Percentiles rank a stretch among this genome's conserved stretches.
phyloP scores from a whole-genome alignment of 2,329 filamentous ascomycete genomes.

The Hypoxylon sp. region DNA sequence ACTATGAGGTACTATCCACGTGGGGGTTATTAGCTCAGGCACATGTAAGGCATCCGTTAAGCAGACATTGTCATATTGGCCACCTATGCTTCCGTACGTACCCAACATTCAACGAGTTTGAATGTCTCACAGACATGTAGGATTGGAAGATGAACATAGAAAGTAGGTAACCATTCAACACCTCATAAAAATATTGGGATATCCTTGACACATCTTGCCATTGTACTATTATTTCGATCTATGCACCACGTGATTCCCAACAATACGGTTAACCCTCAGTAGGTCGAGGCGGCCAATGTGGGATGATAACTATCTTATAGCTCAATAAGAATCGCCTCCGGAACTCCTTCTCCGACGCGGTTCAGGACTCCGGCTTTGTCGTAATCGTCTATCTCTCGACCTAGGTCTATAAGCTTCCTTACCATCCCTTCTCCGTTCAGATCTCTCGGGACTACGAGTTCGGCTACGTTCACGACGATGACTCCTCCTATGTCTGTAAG shows the following conservation, averaged over 20 bases:
- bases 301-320: neutral
- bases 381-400: slow-evolving; percentile 45
- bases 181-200: neutral
- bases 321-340: slow-evolving; percentile 31
- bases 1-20: neutral
- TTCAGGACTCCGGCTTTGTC: slow-evolving; percentile 48
- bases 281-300: neutral
- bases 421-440: slow-evolving; percentile 39
- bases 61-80: too few species aligned
- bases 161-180: neutral
- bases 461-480: slow-evolving; percentile 46
- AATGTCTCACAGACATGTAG: too few species aligned
- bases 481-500: slow-evolving; percentile 34
- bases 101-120: too few species aligned
- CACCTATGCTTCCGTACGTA: too few species aligned
- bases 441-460: slow-evolving; percentile 46
- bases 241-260: neutral
- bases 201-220: neutral
- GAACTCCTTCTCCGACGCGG: slow-evolving; percentile 40
- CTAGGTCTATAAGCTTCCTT: slow-evolving; percentile 45
- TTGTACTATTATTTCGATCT: neutral
- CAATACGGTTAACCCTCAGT: neutral
- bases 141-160: neutral
- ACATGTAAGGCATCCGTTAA: neutral
- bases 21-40: neutral